Base-by-base conservation (phyloP, 2,329 filamentous ascomycete species). In the Mycosphaerella arachidis region DNA sequence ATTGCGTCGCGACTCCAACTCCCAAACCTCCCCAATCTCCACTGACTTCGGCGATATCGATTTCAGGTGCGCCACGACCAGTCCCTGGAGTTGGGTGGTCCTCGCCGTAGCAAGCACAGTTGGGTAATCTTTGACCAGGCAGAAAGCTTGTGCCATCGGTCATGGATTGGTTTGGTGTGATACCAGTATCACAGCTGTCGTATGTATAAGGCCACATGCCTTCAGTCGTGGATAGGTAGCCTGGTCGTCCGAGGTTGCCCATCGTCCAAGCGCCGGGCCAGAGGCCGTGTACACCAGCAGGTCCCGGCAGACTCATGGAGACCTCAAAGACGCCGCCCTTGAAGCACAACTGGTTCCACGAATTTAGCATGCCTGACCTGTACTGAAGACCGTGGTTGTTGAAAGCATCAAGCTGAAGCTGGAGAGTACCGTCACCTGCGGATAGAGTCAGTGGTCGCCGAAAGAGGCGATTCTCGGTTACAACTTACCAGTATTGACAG, bases 371-470 rank as follows among this genome's bases (percentile, higher is more conserved):
- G 12, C 79, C 79, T 1, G 79, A 81, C 27, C 78, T 76, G 55
- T 76, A 82, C 35, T 76, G 68, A 7, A 81, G 75, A 52, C 81
- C 81, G 70, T 90, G 86, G 63, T 83, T 90, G 62, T 82, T 74
- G 70, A 86, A 88, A 7, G 81, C 78, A 68, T 88, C 86, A 66
- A 90, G 88, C 52, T 81, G 80, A 54, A 90, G 76, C 69, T 87
- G 83, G 68, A 55, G 71, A 72, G 58, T 82, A 27, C 65, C 65
- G 31, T 60, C 65, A 20, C 62, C 64, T 63, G 30, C n/a, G 8
- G 10, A 35, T 7, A 46, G 13, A 30, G 35, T 63, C 54, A 63
- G 53, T 48, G 9, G 13, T 37, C 9, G 24, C 24, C 16, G 56
- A 35, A 20, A 58, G 6, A 6, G 16, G 5, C 7, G 6, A 20